Conservation (phyloP, 2,329 filamentous ascomycete species). For the Neodidymelliopsis sp. region DNA sequence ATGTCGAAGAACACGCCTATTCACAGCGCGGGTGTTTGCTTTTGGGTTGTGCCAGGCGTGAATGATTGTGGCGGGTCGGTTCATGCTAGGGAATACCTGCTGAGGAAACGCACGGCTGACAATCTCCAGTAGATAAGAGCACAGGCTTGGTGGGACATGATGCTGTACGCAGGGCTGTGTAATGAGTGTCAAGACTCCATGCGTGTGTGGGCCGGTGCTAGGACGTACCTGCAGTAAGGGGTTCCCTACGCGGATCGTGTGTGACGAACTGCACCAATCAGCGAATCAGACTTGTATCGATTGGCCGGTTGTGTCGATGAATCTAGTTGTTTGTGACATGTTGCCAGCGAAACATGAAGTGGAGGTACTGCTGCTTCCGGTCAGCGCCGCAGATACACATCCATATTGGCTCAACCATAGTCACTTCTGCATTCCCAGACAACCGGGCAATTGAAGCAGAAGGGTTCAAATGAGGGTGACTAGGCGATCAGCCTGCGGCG, state of each 20-base stretch:
- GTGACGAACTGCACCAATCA: constrained; percentile 12
- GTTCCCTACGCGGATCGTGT: constrained; percentile 5
- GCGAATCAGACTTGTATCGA: constrained; percentile 4
- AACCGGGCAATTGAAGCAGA: constrained; percentile 2
- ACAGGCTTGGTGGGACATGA: constrained; percentile 11
- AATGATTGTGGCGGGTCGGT: constrained; percentile 1
- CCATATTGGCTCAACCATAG: background rate
- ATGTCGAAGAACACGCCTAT: constrained; percentile 8
- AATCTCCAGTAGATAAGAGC: constrained; percentile 15
- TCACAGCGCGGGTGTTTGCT: constrained; percentile 13
- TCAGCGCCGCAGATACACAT: constrained; percentile 3
- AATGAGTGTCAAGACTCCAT: constrained; percentile 13
- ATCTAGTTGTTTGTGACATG: constrained; percentile 13
- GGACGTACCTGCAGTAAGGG: constrained; percentile 21
- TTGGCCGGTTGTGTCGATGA: constrained; percentile 6
- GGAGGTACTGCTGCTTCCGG: constrained; percentile 5
- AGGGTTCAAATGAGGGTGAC: background rate
- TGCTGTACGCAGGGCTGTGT: constrained; percentile 16
- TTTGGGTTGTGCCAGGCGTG: constrained; percentile 1
- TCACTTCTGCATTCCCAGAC: constrained; percentile 8
- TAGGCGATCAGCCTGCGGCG: background rate
- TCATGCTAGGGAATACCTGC: constrained; percentile 6
- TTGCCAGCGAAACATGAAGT: constrained; percentile 15
- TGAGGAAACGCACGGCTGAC: background rate
- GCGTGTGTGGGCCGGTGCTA: constrained; percentile 6